A percentile compares a stretch with the other conserved stretches of the same genome.
Evolutionary conservation across 2,329 filamentous ascomycete species (phyloP).

Genomic region (Microcyclosporella mali): DNA sequence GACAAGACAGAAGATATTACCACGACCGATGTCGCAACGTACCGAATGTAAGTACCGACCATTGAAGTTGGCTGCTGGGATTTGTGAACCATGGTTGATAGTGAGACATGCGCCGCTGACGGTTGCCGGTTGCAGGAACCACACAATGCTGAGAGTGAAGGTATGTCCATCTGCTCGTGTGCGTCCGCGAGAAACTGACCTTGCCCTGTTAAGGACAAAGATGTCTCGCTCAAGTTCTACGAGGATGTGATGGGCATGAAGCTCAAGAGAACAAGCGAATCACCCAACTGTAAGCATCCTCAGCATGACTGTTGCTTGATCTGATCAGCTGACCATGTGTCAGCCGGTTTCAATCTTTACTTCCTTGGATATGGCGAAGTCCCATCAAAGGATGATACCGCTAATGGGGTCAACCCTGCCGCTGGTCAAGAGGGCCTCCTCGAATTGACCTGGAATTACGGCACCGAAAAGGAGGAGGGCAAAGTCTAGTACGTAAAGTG

Average conservation of each 20-base stretch:
- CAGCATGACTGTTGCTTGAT: no score
- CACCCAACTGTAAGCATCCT: slow-evolving; percentile 38
- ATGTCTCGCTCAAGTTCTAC: slow-evolving; percentile 45
- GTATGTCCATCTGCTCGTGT: no score
- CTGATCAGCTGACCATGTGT: no score
- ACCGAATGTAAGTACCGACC: no score
- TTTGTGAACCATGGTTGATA: no score
- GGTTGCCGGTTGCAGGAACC: slow-evolving; percentile 73
- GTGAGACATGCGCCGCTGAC: no score
- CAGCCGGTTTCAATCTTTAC: slow-evolving; percentile 77
- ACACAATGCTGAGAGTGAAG: slow-evolving; percentile 94
- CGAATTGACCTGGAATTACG: slow-evolving; percentile 80
- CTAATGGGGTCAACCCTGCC: slow-evolving; percentile 52
- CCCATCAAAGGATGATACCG: slow-evolving; percentile 44
- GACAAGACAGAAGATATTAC: slow-evolving; percentile 67
- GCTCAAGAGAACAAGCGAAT: slow-evolving; percentile 67
- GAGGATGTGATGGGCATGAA: slow-evolving; percentile 84
- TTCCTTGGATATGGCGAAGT: slow-evolving; percentile 69
- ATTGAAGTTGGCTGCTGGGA: no score
- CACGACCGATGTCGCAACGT: slow-evolving; percentile 63
- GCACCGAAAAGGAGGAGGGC: slow-evolving; percentile 74
- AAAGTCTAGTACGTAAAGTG: no score
- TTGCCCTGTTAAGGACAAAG: no score
- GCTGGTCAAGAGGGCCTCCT: slow-evolving; percentile 74
- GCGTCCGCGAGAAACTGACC: no score